These are phyloP conservation scores for Theobroma grandiflorum DNA, from an alignment of 441 rosid genomes.

Conservation along the genomic window DNA sequence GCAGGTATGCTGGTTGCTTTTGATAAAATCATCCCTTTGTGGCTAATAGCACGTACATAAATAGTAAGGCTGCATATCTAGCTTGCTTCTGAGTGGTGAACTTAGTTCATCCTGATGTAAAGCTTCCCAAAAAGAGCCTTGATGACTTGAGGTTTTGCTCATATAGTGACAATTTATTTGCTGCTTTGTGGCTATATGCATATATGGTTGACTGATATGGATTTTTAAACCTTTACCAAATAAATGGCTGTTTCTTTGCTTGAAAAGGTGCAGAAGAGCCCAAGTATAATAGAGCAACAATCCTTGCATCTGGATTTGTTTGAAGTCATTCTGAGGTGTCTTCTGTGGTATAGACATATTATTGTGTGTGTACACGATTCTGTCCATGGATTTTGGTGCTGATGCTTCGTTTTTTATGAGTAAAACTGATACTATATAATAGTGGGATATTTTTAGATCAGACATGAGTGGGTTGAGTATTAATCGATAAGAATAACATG, in stretches of 20 bases:
- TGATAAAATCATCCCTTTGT: slow-evolving; percentile 22
- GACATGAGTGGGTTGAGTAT: no score
- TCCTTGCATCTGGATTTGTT: neutral
- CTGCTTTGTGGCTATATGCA: neutral
- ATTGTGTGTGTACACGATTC: neutral
- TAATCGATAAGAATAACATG: no score
- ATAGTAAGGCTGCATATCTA: neutral
- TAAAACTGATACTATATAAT: neutral
- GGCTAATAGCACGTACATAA: neutral
- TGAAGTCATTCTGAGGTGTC: neutral
- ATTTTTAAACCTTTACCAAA: neutral
- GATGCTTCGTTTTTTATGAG: neutral
- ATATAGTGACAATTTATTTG: neutral
- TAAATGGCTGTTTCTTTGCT: neutral
- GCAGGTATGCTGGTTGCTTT: slow-evolving; percentile 56
- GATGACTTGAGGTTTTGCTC: neutral
- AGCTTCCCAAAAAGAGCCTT: slow-evolving; percentile 9
- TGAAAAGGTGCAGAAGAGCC: neutral
- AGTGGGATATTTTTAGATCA: neutral
- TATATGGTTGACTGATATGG: neutral
- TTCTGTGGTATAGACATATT: neutral
- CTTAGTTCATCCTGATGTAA: slow-evolving; percentile 12
- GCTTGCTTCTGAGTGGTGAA: neutral
- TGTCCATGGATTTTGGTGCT: neutral
- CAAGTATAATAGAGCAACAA: neutral